These are phyloP conservation scores for Sordariomycetes sp. DNA, from an alignment of 2,329 filamentous ascomycete species.

Conservation along the genomic window DNA sequence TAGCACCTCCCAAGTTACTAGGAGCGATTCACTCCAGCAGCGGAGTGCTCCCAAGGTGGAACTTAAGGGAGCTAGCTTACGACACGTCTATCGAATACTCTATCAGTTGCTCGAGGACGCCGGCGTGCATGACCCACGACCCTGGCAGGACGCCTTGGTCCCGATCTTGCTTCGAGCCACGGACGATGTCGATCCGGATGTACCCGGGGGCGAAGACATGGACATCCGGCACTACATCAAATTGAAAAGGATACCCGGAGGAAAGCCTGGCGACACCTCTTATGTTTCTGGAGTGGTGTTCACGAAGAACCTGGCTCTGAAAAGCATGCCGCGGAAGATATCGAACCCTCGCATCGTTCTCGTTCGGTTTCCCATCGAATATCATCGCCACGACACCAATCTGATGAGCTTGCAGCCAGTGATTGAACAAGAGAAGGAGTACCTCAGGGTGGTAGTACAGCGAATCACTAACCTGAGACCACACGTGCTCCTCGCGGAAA, in stretches of 20 bases:
- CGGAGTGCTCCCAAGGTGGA: constrained; percentile 64
- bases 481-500: constrained; percentile 82
- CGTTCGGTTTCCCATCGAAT: constrained; percentile 91
- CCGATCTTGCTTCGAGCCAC: constrained; percentile 87
- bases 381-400: constrained; percentile 76
- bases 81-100: constrained; percentile 79
- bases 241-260: constrained; percentile 90
- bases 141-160: constrained; percentile 85
- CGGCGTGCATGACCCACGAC: constrained; percentile 59
- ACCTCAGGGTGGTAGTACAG: constrained; percentile 81
- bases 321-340: constrained; percentile 89
- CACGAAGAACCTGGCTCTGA: constrained; percentile 91
- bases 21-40: constrained; percentile 75
- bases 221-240: constrained; percentile 97
- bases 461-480: constrained; percentile 81
- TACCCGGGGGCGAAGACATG: constrained; percentile 86
- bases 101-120: constrained; percentile 75
- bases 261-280: constrained; percentile 81
- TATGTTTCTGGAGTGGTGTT: constrained; percentile 97
- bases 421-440: constrained; percentile 93
- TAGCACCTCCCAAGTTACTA: constrained; percentile 48
- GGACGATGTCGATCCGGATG: constrained; percentile 89
- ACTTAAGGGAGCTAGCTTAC: constrained; percentile 76
- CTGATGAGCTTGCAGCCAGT: constrained; percentile 98
- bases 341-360: constrained; percentile 79